Conservation (phyloP, 768 basidiomycete genomes). For the Lactarius sanguifluus region DNA sequence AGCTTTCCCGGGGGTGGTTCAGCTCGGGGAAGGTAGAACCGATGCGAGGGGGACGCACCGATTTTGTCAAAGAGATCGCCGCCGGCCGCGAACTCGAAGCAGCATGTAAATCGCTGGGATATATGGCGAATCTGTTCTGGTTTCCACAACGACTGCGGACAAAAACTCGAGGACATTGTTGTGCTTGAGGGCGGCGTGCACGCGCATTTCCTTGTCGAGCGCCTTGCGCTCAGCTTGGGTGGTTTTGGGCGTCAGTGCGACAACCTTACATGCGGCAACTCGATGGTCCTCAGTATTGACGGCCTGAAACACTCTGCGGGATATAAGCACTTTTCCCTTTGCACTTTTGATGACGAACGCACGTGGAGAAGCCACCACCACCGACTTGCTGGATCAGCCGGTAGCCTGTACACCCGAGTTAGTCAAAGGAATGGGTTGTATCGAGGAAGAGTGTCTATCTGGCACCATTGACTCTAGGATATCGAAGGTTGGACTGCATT, state of each 20-base stretch:
- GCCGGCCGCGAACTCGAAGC: slow-evolving; percentile 88
- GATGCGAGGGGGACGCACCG: slow-evolving; percentile 51
- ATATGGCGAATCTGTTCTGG: slow-evolving; percentile 51
- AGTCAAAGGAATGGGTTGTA: not conserved
- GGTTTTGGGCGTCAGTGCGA: slow-evolving; percentile 61
- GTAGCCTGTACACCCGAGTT: slow-evolving; percentile 49
- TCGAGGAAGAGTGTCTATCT: not conserved
- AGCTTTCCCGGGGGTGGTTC: slow-evolving; percentile 45
- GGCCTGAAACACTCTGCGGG: slow-evolving; percentile 75
- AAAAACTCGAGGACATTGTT: slow-evolving; percentile 80
- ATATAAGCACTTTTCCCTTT: not conserved
- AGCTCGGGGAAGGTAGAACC: not conserved
- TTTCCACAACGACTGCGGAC: slow-evolving; percentile 72
- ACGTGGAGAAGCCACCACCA: slow-evolving; percentile 88
- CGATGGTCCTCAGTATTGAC: slow-evolving; percentile 62
- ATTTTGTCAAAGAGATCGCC: slow-evolving; percentile 99
- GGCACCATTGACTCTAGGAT: slow-evolving; percentile 28
- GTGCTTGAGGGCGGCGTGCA: slow-evolving; percentile 81
- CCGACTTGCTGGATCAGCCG: slow-evolving; percentile 74
- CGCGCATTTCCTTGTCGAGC: slow-evolving; percentile 88
- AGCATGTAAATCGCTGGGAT: slow-evolving; percentile 89
- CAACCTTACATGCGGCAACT: slow-evolving; percentile 87
- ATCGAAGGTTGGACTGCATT: slow-evolving; percentile 25
- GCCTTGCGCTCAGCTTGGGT: slow-evolving; percentile 71
- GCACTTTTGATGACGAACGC: slow-evolving; percentile 2